Evolutionary conservation across 2,329 filamentous ascomycete species (phyloP), one percentile per base, ranked within the genome.

Genomic region (Capronia coronata): DNA sequence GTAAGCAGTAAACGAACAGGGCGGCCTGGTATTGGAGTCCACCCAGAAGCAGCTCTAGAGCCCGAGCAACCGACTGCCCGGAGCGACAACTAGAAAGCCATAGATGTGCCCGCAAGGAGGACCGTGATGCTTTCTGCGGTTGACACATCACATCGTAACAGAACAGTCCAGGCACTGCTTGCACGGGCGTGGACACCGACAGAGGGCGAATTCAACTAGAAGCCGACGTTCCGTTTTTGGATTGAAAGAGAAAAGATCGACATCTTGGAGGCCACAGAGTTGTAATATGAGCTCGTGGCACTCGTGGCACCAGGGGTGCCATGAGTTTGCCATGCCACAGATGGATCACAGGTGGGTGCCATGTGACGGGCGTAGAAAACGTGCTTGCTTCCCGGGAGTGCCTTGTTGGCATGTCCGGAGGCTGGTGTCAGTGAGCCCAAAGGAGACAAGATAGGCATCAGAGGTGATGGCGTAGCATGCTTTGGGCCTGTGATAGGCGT

Each of bases 361-460:
- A 35, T 27, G n/a, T 32, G 42, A 44, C 6, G 23, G 23, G 40
- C 40, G 40, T 14, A 23, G 40, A 14, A 21, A 43, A 43, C 40
- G 40, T 43, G 40, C 40, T n/a, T n/a, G n/a, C n/a, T n/a, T n/a
- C n/a, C n/a, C 19, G 3, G 29, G n/a, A 19, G 13, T 21, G 35
- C 44, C 21, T 14, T 22, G 44, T 40, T 46, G 14, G 18, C 19
- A 32, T 29, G 38, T 19, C 19, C 38, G 27, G 22, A 11, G 18
- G 45, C 35, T 29, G 38, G 11, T 48, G 35, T 48, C 13, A 21
- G 11, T 32, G 10, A 22, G 23, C 39, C 14, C 19, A 42, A 41
- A 42, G 35, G 9, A 34, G 29, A 27, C 16, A 48, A 35, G 38
- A 48, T 42, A 22, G 23, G 45, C 45, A 48, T 42, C 37, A 35